Base-by-base conservation (phyloP, 768 basidiomycete genomes). In the Kwoniella pini region DNA sequence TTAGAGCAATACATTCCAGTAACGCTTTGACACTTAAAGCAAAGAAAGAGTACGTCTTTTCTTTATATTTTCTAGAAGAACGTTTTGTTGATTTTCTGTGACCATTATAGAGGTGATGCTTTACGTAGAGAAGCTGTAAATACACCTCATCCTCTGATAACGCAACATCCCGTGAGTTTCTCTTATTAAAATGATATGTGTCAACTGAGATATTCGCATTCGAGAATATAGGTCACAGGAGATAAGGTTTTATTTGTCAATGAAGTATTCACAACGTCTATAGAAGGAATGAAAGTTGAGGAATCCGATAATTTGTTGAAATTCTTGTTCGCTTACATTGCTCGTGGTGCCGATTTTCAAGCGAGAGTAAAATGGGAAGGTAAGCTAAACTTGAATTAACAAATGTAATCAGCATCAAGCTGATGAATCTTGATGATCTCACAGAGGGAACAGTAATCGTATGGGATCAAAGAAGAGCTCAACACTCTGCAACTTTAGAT, bases 351-450 rank as follows among this genome's bases (percentile, higher is more conserved):
- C 2, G 60, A 62, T 39, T 62, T 54, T n/a, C 54, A 54, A 26
- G 60, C 53, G 2, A 9, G 60, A 38, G 27, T 43, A 11, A 55
- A 55, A 36, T 62, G 60, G 60, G 57, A 59, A 28, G 57, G 57
- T 51, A 38, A 22, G 57, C 19, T 36, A 7, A 7, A 15, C 33
- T 36, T 36, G 7, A 15, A 36, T 7, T 7, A 36, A 7, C 33
- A 7, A 7, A 7, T 36, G 33, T 36, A 7, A 36, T 15, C 33
- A 15, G 15, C 15, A 15, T 7, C 7, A 36, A 7, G 7, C 33
- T 7, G 7, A 36, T 36, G 7, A 15, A 36, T 15, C 33, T 36
- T 36, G 7, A 7, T 15, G 7, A 36, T 36, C 33, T 7, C 12
- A 38, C 36, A 59, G 57, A 54, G 31, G 59, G 59, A 4, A 42